Evolutionary conservation across 1,284 basidiomycete genomes (phyloP).

Genomic region (Sporisorium graminicola): DNA sequence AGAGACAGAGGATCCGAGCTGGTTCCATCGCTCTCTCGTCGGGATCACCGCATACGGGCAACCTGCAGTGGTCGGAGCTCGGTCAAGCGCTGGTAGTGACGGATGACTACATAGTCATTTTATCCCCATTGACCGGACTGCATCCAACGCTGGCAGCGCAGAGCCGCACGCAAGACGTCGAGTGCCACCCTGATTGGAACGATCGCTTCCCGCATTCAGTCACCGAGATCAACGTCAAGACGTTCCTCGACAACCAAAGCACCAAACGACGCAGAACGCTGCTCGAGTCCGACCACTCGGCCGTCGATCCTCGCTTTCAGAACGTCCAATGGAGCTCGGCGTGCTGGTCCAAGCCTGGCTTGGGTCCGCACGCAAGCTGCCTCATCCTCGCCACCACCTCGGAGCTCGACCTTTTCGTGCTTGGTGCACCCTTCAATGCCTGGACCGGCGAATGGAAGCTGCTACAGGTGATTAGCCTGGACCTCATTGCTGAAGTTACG

Average conservation of each 20-base stretch:
- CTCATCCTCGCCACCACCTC: conserved; percentile 42
- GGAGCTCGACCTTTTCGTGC: conserved; percentile 43
- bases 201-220: conserved; percentile 42
- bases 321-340: conserved; percentile 33
- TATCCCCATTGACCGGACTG: conserved; percentile 28
- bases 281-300: conserved; percentile 37
- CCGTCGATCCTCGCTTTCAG: conserved; percentile 32
- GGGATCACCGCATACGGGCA: conserved; percentile 19
- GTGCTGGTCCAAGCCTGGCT: conserved; percentile 42
- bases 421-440: conserved; percentile 38
- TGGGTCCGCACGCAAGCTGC: conserved; percentile 41
- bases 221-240: conserved; percentile 37
- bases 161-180: conserved; percentile 30
- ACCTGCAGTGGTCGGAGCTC: conserved; percentile 40
- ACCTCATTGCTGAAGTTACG: conserved; percentile 3
- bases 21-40: conserved; percentile 36
- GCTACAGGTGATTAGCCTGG: conserved; percentile 17
- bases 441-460: conserved; percentile 45
- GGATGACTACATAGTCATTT: conserved; percentile 29
- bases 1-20: conserved; percentile 15
- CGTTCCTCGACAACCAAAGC: conserved; percentile 30
- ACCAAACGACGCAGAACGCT: conserved; percentile 22
- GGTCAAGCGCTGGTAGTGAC: conserved; percentile 44
- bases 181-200: conserved; percentile 38
- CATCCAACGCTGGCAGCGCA: conserved; percentile 22